phyloP scores from a whole-genome alignment of 2,329 filamentous ascomycete genomes.

The Colletotrichum tofieldiae region DNA sequence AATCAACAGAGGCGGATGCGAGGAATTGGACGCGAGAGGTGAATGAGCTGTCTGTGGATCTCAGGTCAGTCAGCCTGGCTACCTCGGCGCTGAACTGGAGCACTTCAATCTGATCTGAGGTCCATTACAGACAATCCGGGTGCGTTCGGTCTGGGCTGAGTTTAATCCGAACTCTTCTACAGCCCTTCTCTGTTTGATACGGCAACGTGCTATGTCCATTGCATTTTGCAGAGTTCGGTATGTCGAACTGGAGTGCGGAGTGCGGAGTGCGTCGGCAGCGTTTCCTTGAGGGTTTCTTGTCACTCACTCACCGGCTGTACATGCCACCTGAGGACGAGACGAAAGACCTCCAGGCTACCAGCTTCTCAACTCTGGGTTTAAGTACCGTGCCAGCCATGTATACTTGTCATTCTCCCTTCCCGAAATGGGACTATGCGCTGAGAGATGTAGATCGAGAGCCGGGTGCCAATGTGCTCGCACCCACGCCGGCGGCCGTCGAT shows the following conservation, averaged over 20 bases:
- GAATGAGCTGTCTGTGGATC: background rate
- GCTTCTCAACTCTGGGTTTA: too few relatives aligned
- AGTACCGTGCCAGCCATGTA: background rate
- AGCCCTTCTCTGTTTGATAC: background rate
- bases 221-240: background rate
- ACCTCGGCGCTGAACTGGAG: background rate
- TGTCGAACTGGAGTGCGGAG: background rate
- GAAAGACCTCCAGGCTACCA: background rate
- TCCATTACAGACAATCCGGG: too few relatives aligned
- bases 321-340: background rate
- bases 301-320: too few relatives aligned
- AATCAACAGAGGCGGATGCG: background rate
- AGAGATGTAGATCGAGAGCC: slow-evolving; percentile 5
- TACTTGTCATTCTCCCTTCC: background rate
- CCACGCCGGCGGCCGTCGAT: slow-evolving; percentile 4
- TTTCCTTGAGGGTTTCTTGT: too few relatives aligned
- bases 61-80: background rate
- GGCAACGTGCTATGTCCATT: background rate
- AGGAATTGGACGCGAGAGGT: background rate
- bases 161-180: background rate
- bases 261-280: too few relatives aligned
- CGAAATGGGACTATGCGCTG: background rate
- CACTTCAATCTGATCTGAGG: background rate
- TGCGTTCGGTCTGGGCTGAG: too few relatives aligned
- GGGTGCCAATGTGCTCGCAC: slow-evolving; percentile 4